Percentiles rank a stretch among this genome's conserved stretches.
Evolutionary conservation across 2,329 filamentous ascomycete species (phyloP).

Genomic region (Penicillium sp.): DNA sequence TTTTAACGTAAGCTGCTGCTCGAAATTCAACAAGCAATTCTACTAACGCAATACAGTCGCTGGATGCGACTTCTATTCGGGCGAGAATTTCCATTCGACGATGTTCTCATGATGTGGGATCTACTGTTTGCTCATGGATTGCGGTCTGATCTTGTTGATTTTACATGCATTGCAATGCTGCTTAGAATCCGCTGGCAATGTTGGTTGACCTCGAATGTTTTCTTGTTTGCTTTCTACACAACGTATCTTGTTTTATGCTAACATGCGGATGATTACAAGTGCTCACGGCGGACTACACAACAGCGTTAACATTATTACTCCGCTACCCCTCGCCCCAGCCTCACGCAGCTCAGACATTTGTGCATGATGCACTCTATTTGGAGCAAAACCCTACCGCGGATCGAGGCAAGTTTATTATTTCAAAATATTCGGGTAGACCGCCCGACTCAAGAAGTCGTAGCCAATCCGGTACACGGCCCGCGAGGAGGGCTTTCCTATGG

Average conservation of each 20-base stretch:
- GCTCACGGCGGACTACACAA: constrained; percentile 81
- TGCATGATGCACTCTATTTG: constrained; percentile 72
- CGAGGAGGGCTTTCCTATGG: constrained; percentile 27
- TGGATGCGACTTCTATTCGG: constrained; percentile 94
- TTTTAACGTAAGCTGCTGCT: constrained; percentile 68
- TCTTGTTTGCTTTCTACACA: constrained; percentile 1
- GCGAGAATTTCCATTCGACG: constrained; percentile 85
- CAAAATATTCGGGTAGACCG: constrained; percentile 48
- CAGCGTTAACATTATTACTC: constrained; percentile 75
- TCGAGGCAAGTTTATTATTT: constrained; percentile 45
- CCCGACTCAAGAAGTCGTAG: constrained; percentile 35
- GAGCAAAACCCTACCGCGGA: constrained; percentile 46
- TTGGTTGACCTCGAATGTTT: constrained; percentile 46
- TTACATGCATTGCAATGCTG: constrained; percentile 93
- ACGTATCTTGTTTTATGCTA: constrained; percentile 18
- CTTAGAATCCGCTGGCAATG: constrained; percentile 85
- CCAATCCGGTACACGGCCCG: constrained; percentile 21
- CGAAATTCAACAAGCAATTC: neutral
- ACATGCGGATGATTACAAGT: constrained; percentile 51
- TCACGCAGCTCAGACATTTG: constrained; percentile 72
- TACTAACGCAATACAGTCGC: constrained; percentile 55
- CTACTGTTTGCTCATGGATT: constrained; percentile 84
- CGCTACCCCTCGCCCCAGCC: constrained; percentile 73
- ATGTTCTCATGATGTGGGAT: constrained; percentile 86
- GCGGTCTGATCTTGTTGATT: constrained; percentile 74